A percentile compares a stretch with the other conserved stretches of the same genome.
phyloP scores from a whole-genome alignment of 331 rosid species.

The Quercus phellos region DNA sequence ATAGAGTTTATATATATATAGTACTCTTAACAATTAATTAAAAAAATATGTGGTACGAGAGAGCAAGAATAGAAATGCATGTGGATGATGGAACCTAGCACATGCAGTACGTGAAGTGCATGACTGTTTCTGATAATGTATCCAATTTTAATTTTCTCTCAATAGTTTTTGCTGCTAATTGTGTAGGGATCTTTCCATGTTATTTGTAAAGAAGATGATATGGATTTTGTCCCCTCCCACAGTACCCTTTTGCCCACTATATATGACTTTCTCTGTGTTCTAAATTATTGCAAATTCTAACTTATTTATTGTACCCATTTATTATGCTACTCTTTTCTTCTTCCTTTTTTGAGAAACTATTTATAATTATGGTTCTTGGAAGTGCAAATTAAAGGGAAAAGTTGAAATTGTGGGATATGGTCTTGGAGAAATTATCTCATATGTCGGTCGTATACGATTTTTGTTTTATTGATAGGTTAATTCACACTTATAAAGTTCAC shows the following conservation, averaged over 20 bases:
- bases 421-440: too few species aligned
- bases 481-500: too few species aligned
- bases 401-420: not conserved
- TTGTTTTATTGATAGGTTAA: too few species aligned
- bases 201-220: conserved; percentile 28
- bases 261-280: not conserved
- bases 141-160: conserved; percentile 13
- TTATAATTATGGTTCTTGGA: not conserved
- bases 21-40: not conserved
- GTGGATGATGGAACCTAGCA: conserved; percentile 68
- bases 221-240: conserved; percentile 48
- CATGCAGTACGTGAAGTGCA: conserved; percentile 75
- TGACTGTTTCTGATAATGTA: conserved; percentile 43
- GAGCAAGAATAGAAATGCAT: conserved; percentile 33
- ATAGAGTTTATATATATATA: not conserved
- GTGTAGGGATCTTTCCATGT: conserved; percentile 65
- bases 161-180: conserved; percentile 48
- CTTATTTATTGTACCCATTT: too few species aligned
- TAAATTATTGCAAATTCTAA: not conserved
- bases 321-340: too few species aligned
- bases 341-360: not conserved
- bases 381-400: not conserved
- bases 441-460: too few species aligned
- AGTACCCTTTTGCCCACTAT: not conserved
- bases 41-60: not conserved